These are phyloP conservation scores for Marasmius fiardii DNA, from an alignment of 1,284 basidiomycete species.

Conservation along the genomic window DNA sequence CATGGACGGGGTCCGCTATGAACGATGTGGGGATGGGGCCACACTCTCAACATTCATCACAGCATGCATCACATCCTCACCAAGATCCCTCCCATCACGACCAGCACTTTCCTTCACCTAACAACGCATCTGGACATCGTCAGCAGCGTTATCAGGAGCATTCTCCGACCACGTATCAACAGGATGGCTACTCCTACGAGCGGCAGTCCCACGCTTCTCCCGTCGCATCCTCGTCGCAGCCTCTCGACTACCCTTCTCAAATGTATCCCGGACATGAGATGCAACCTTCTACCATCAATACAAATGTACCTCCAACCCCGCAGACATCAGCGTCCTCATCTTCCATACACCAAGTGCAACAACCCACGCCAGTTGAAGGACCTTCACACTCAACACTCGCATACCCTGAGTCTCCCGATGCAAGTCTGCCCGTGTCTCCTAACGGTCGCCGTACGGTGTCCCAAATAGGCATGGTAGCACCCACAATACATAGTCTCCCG, in stretches of 20 bases:
- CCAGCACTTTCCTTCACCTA: not conserved
- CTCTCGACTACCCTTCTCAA: not conserved
- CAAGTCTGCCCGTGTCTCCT: not conserved
- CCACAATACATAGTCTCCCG: slow-evolving; percentile 21
- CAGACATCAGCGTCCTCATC: not conserved
- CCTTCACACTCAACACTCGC: not conserved
- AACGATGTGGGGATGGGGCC: not conserved
- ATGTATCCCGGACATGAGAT: not conserved
- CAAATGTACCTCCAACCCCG: not conserved
- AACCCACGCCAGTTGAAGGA: not conserved
- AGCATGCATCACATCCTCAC: not conserved
- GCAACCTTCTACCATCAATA: not conserved
- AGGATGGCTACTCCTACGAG: not conserved
- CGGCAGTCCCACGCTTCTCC: not conserved
- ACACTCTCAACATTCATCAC: not conserved
- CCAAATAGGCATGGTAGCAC: slow-evolving; percentile 6
- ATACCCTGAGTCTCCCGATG: not conserved
- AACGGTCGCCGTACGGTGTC: slow-evolving; percentile 15
- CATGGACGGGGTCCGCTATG: not conserved
- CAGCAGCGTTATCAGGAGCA: not conserved
- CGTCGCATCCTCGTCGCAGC: not conserved
- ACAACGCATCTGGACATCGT: too few species aligned
- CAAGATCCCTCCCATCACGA: not conserved
- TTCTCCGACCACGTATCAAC: not conserved
- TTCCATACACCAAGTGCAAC: not conserved